These are phyloP conservation scores for Salvia hispanica DNA, from an alignment of 257 asterid genomes.

Conservation along the genomic window DNA sequence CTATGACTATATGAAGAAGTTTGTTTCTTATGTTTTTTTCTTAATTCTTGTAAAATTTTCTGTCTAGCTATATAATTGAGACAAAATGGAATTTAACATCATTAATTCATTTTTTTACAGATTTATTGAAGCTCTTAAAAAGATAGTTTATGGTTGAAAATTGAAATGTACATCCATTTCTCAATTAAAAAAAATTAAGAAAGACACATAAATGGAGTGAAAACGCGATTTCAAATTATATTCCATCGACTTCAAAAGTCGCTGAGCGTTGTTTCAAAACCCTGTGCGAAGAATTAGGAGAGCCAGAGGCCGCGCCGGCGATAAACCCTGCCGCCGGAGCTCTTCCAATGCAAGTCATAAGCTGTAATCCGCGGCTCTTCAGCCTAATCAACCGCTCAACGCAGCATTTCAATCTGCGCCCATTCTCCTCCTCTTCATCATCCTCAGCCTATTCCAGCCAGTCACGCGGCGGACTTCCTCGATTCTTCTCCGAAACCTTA, in stretches of 20 bases:
- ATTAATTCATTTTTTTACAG: too few species aligned
- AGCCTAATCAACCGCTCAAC: conserved; percentile 33
- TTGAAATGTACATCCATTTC: too few species aligned
- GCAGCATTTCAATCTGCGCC: conserved; percentile 37
- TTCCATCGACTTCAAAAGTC: too few species aligned
- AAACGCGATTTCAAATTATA: conserved; percentile 3
- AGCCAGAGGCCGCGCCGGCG: conserved; percentile 23
- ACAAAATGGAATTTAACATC: too few species aligned
- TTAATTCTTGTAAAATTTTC: too few species aligned
- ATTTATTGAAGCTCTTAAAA: too few species aligned
- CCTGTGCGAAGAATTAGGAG: conserved; percentile 20
- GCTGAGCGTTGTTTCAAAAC: not conserved
- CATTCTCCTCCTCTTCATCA: conserved; percentile 54
- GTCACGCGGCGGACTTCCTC: conserved; percentile 95
- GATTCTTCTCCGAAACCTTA: conserved; percentile 76
- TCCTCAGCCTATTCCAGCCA: conserved; percentile 59
- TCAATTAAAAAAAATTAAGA: too few species aligned
- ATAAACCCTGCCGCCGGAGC: conserved; percentile 31
- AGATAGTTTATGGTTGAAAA: too few species aligned
- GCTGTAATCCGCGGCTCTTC: conserved; percentile 36
- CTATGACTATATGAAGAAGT: too few species aligned
- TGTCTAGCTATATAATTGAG: too few species aligned
- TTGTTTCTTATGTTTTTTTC: too few species aligned
- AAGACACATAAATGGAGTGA: too few species aligned
- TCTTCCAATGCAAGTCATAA: conserved; percentile 41